Conservation (phyloP, 495 filamentous ascomycete genomes). For the Trichoderma erinaceum region DNA sequence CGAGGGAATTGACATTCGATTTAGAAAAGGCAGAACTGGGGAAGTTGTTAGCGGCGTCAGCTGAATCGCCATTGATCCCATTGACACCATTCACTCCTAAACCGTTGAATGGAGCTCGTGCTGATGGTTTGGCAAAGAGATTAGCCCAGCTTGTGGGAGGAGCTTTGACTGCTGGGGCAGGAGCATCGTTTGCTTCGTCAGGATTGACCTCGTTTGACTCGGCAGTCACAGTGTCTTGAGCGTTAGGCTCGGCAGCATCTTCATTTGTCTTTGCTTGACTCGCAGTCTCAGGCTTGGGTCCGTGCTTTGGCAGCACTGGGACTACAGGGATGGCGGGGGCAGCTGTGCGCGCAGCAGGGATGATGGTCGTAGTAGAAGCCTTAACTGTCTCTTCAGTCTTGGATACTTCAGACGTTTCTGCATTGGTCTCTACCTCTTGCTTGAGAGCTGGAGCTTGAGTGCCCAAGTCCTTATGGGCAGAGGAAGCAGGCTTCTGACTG, state of each 20-base stretch:
- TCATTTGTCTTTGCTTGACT: conserved; percentile 34
- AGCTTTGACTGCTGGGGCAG: conserved; percentile 50
- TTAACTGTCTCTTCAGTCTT: conserved; percentile 29
- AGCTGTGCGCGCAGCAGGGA: conserved; percentile 43
- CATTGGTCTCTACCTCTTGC: conserved; percentile 54
- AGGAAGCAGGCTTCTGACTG: conserved; percentile 17
- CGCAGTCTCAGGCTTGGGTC: conserved; percentile 25
- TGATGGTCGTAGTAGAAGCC: conserved; percentile 25
- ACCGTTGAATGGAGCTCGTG: conserved; percentile 27
- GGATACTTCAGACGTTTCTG: conserved; percentile 53
- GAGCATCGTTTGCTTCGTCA: conserved; percentile 17
- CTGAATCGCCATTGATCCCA: conserved; percentile 18
- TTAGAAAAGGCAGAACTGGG: conserved; percentile 35
- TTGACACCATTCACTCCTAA: conserved; percentile 19
- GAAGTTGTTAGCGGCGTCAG: conserved; percentile 21
- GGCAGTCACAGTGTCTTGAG: conserved; percentile 23
- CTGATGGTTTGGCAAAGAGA: conserved; percentile 53
- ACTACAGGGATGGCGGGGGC: conserved; percentile 62
- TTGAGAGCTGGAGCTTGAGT: conserved; percentile 21
- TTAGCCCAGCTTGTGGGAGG: conserved; percentile 54
- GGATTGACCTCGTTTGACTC: conserved; percentile 22
- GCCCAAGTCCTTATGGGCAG: conserved; percentile 15
- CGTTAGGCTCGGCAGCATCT: conserved; percentile 23
- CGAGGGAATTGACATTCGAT: conserved; percentile 57
- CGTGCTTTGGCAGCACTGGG: conserved; percentile 57